Conservation (phyloP, 2,329 filamentous ascomycete species). For the Arthrobotrys megalospora region DNA sequence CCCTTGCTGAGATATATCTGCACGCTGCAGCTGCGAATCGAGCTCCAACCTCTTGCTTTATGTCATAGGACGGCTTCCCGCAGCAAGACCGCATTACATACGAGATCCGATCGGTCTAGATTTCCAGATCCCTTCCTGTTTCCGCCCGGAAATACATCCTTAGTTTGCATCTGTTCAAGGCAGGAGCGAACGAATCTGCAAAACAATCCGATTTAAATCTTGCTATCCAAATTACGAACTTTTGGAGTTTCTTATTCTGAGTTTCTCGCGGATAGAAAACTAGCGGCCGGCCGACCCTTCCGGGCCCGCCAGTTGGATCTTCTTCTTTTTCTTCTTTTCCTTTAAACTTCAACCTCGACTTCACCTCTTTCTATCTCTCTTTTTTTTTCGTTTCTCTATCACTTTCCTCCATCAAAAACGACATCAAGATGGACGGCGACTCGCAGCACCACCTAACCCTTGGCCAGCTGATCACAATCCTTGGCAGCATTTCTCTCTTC, state of each 20-base stretch:
- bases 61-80: constrained; percentile 6
- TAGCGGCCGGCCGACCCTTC: constrained; percentile 5
- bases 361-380: neutral
- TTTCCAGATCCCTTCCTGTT: constrained; percentile 10
- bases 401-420: neutral
- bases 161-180: constrained; percentile 4
- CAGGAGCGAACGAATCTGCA: neutral
- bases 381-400: neutral
- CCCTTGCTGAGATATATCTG: constrained; percentile 4
- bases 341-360: constrained; percentile 3
- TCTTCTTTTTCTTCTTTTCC: neutral
- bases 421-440: constrained; percentile 31
- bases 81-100: neutral
- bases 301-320: constrained; percentile 17
- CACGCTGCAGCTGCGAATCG: neutral
- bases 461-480: constrained; percentile 52
- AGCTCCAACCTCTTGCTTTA: constrained; percentile 41
- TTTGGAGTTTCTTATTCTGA: neutral
- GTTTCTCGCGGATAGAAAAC: constrained; percentile 13
- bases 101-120: constrained; percentile 3
- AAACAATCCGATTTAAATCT: too few relatives aligned
- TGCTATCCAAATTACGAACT: too few relatives aligned
- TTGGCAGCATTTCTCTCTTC: constrained; percentile 43
- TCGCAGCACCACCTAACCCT: constrained; percentile 49
- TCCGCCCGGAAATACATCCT: constrained; percentile 5